A percentile compares a stretch with the other conserved stretches of the same genome.
Evolutionary conservation across 225 moss, liverwort and hornwort genomes (phyloP).

Genomic region (Physcomitrium patens): DNA sequence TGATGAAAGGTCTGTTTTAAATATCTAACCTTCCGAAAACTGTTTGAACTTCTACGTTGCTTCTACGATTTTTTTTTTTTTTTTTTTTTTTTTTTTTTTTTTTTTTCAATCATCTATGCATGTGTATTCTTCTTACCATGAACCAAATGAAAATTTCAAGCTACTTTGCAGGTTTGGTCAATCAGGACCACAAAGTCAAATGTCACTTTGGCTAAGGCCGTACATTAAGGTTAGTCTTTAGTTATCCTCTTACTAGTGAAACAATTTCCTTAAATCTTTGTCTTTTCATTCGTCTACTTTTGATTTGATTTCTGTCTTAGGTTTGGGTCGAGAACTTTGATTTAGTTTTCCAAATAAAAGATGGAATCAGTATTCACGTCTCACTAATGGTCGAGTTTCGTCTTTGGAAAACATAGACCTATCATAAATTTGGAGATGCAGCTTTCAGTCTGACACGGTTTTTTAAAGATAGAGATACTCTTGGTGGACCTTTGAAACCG

Average conservation of each 20-base stretch:
- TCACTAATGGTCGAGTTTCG: slow-evolving; percentile 7
- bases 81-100: no score
- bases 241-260: background rate
- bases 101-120: slow-evolving; percentile 3
- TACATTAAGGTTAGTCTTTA: slow-evolving; percentile 75
- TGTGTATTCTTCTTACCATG: slow-evolving; percentile 7
- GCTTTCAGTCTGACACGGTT: slow-evolving; percentile 87
- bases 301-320: slow-evolving; percentile 16
- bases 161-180: slow-evolving; percentile 75
- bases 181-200: slow-evolving; percentile 84
- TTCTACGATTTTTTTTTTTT: no score
- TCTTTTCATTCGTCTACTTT: slow-evolving; percentile 7
- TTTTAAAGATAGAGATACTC: slow-evolving; percentile 73
- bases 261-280: slow-evolving; percentile 11
- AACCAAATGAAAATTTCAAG: slow-evolving; percentile 22
- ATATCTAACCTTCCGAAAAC: slow-evolving; percentile 14
- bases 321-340: slow-evolving; percentile 14
- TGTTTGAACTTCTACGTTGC: slow-evolving; percentile 1
- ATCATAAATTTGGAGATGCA: slow-evolving; percentile 95
- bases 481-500: slow-evolving; percentile 38
- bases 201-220: slow-evolving; percentile 98
- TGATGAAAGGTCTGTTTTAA: slow-evolving; percentile 77
- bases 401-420: slow-evolving; percentile 62
- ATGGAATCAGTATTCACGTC: slow-evolving; percentile 4
- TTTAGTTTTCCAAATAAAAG: slow-evolving; percentile 1